Evolutionary conservation across 2,329 filamentous ascomycete genomes (phyloP).

Genomic region (Lasiodiplodia sp.): DNA sequence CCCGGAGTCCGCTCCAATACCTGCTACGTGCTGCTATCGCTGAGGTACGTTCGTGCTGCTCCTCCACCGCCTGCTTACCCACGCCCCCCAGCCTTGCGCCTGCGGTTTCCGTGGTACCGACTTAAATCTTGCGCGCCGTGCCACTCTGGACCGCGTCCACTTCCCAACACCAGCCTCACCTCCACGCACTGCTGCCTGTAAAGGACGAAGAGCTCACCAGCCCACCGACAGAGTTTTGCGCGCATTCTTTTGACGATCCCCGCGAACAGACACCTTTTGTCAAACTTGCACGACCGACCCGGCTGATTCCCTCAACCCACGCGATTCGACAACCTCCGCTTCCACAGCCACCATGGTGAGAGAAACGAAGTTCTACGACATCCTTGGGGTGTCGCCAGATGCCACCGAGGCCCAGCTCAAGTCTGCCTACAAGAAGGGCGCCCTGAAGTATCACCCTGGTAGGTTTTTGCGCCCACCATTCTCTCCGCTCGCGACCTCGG

Average conservation of each 20-base stretch:
- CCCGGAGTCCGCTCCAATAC: constrained; percentile 1
- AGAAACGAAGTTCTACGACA: constrained; percentile 80
- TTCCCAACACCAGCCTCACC: constrained; percentile 7
- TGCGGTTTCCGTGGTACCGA: constrained; percentile 4
- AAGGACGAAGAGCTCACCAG: constrained; percentile 10
- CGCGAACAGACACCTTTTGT: constrained; percentile 6
- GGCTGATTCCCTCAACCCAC: constrained; percentile 21
- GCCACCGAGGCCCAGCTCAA: constrained; percentile 88
- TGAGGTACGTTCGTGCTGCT: constrained; percentile 5
- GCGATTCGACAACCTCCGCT: constrained; percentile 8
- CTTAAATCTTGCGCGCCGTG: constrained; percentile 25
- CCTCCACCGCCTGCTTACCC: constrained; percentile 22
- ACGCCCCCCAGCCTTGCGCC: constrained; percentile 11
- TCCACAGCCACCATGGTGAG: constrained; percentile 68
- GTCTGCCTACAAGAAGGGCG: constrained; percentile 85
- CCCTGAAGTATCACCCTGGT: constrained; percentile 86
- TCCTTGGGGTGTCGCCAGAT: constrained; percentile 77
- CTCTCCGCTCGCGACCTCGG: constrained; percentile 32
- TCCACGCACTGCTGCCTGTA: constrained; percentile 3
- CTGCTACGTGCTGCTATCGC: constrained; percentile 1
- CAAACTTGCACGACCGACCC: constrained; percentile 1
- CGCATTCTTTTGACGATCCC: constrained; percentile 3
- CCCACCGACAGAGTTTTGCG: background rate
- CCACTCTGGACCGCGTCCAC: constrained; percentile 5
- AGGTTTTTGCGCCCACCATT: constrained; percentile 44